Conservation (phyloP, 2,329 filamentous ascomycete species). For the Pezizomycotina sp. region DNA sequence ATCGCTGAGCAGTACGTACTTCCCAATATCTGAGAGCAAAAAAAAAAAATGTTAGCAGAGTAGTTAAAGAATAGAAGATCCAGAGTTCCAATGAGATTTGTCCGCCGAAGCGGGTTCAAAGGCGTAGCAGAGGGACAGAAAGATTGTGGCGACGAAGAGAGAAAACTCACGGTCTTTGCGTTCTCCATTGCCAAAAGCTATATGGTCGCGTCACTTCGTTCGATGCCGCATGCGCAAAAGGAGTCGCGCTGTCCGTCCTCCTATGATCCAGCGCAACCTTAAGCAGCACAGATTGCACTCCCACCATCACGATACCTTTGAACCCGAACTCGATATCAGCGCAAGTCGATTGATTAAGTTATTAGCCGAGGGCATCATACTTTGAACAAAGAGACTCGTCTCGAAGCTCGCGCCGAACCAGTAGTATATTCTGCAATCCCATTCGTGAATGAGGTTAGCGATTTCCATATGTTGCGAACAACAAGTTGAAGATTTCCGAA, state of each 20-base stretch:
- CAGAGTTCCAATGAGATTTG: too few species aligned
- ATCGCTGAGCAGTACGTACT: too few species aligned
- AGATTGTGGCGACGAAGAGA: too few species aligned
- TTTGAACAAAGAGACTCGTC: constrained; percentile 45
- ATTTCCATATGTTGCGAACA: background rate
- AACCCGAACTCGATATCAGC: too few species aligned
- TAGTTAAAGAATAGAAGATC: too few species aligned
- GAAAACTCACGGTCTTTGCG: constrained; percentile 22
- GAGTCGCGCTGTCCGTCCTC: constrained; percentile 28
- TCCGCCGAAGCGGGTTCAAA: background rate
- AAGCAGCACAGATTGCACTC: constrained; percentile 45
- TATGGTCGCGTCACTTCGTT: constrained; percentile 14
- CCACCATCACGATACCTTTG: constrained; percentile 41
- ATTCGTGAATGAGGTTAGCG: constrained; percentile 15
- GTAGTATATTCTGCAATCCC: constrained; percentile 47
- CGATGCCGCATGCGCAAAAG: constrained; percentile 6
- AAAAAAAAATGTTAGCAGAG: too few species aligned
- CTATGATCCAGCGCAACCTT: constrained; percentile 54
- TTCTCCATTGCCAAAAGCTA: constrained; percentile 22
- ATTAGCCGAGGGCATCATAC: constrained; percentile 25
- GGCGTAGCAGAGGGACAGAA: constrained; percentile 16
- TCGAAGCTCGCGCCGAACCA: constrained; percentile 52
- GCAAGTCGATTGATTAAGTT: background rate
- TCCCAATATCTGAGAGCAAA: too few species aligned
- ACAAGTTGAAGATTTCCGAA: background rate